Evolutionary conservation across 257 asterid species (phyloP), one percentile per base, ranked within the genome.

Genomic region (Salvia hispanica): DNA sequence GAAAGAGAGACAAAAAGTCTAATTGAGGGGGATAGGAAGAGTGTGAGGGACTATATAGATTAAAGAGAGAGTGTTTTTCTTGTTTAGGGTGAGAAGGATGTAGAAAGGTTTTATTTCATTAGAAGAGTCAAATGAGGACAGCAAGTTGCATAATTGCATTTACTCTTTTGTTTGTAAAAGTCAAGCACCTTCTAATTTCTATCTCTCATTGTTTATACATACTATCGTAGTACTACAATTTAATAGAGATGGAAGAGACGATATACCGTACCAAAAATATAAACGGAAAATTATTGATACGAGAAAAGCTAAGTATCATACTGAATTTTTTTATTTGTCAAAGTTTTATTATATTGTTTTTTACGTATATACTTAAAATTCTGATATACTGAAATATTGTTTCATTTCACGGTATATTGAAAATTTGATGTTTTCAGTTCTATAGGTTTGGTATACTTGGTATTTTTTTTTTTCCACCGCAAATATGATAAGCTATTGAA

Each of bases 91-190:
- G 74, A 76, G 89, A 79, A 81, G 34, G 58, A 58, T 16, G 10
- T 58, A 50, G 62, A 70, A 57, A 64, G 61, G 67, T 74, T 60
- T 57, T 79, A 76, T 67, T 44, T 67, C 77, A 57, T 10, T 28
- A 43, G 64, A 79, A 70, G 85, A 83, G 90, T 89, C 96, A 89
- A 89, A 83, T 52, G 66, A 44, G 76, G 79, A 67, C 86, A 86
- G 89, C 89, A 81, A 68, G 58, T 58, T 42, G 86, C 90, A 89
- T 86, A 68, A 61, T 58, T 42, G 85, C 90, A 89, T 86, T 83
- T 81, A 89, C 92, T 86, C 83, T 11, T 44, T 74, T 70, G 80
- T 50, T 78, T 76, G 79, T 77, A 59, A 76, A 83, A 86, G 79
- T 88, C 84, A 90, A 83, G 73, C 72, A 37, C 53, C 58, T 39